Percentiles rank a stretch among this genome's conserved stretches.
These are phyloP conservation scores for Candida germanica DNA, from an alignment of 805 yeast species.

Conservation along the genomic window DNA sequence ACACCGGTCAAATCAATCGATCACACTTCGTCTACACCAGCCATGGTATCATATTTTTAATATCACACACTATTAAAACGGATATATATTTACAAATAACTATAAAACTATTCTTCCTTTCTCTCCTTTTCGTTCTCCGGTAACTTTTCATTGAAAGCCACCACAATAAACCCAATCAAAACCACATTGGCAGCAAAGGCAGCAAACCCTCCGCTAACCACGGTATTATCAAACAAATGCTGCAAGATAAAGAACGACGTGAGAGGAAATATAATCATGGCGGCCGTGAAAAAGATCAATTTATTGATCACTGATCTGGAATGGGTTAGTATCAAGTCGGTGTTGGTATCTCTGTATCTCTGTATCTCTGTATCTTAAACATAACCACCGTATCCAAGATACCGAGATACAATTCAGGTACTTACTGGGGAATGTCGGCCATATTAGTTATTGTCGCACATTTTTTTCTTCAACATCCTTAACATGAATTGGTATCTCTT, in stretches of 20 bases:
- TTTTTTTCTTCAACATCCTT: no score
- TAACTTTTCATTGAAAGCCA: conserved; percentile 69
- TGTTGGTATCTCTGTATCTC: no score
- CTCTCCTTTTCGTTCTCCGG: conserved; percentile 29
- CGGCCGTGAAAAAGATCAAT: conserved; percentile 68
- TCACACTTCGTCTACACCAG: no score
- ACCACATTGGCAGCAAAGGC: conserved; percentile 75
- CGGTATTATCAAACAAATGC: conserved; percentile 47
- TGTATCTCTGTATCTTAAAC: no score
- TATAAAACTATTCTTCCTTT: conserved; percentile 32
- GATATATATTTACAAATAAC: no score
- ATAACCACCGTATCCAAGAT: no score
- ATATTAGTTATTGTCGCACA: conserved; percentile 15
- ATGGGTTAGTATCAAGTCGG: no score
- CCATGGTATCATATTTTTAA: no score
- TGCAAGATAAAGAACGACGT: conserved; percentile 57
- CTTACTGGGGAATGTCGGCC: conserved; percentile 43
- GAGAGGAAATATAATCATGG: conserved; percentile 71
- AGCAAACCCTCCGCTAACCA: conserved; percentile 76
- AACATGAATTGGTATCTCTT: no score
- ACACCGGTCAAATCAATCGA: no score
- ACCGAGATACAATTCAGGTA: conserved; percentile 6
- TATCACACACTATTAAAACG: no score
- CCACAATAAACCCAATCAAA: conserved; percentile 66
- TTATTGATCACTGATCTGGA: conserved; percentile 60